A percentile compares a stretch with the other conserved stretches of the same genome.
phyloP scores from a whole-genome alignment of 1,284 basidiomycete genomes.

The Ceratobasidium sp. region DNA sequence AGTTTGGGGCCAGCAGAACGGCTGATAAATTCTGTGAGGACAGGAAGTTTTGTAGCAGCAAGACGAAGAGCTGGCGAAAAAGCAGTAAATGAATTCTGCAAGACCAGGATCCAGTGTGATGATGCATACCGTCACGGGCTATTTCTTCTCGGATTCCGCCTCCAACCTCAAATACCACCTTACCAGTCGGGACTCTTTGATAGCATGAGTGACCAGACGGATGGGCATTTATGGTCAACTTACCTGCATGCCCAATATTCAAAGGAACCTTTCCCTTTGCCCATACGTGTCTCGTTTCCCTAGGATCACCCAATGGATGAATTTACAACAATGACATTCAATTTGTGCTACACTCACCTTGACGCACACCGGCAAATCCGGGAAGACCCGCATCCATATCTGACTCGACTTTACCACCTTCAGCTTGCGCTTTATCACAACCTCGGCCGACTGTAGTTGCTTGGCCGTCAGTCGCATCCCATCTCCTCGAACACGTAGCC shows the following conservation, averaged over 20 bases:
- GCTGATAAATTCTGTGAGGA: conserved; percentile 89
- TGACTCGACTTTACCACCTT: conserved; percentile 92
- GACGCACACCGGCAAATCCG: conserved; percentile 96
- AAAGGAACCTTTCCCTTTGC: conserved; percentile 97
- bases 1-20: conserved; percentile 78
- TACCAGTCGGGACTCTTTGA: conserved; percentile 85
- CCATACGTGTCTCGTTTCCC: conserved; percentile 99
- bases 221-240: conserved; percentile 51
- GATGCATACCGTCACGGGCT: conserved; percentile 84
- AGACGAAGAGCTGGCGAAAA: conserved; percentile 78
- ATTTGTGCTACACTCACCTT: conserved; percentile 68
- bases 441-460: conserved; percentile 87
- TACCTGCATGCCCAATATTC: conserved; percentile 97
- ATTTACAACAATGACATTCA: background rate
- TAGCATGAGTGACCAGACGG: background rate
- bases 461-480: conserved; percentile 90
- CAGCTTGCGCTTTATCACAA: conserved; percentile 90
- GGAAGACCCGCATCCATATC: conserved; percentile 91
- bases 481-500: conserved; percentile 82
- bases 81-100: conserved; percentile 25
- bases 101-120: conserved; percentile 20
- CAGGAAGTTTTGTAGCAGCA: conserved; percentile 90
- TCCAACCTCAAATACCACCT: conserved; percentile 95
- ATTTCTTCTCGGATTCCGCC: conserved; percentile 92
- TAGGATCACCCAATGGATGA: conserved; percentile 52